These are phyloP conservation scores for Begonia masoniana DNA, from an alignment of 306 rosid species.

Conservation along the genomic window DNA sequence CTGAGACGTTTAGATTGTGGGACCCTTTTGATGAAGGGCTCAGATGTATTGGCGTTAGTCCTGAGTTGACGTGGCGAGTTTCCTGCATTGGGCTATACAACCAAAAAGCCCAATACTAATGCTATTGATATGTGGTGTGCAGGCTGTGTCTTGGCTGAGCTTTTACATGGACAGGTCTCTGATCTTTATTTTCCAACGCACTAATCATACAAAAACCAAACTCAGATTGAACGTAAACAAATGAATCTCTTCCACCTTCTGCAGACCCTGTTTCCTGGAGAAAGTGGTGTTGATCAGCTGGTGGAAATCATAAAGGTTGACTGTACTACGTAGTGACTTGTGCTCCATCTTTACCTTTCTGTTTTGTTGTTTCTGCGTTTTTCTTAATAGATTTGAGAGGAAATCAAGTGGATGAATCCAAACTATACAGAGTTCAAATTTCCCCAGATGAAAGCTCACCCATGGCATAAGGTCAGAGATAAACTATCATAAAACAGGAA, in stretches of 20 bases:
- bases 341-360: conserved; percentile 1
- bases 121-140: conserved; percentile 96
- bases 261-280: conserved; percentile 98
- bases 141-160: conserved; percentile 85
- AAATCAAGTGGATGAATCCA: conserved; percentile 94
- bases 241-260: conserved; percentile 5
- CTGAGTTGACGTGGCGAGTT: too few relatives aligned
- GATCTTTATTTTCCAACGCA: too few relatives aligned
- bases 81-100: too few relatives aligned
- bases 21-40: background rate
- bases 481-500: too few relatives aligned
- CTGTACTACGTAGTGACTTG: background rate
- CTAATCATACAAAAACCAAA: too few relatives aligned
- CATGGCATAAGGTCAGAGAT: conserved; percentile 79
- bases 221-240: too few relatives aligned
- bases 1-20: background rate
- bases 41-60: too few relatives aligned
- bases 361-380: conserved; percentile 8
- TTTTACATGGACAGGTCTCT: conserved; percentile 76
- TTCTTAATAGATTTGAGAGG: conserved; percentile 34
- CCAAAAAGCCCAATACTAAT: conserved; percentile 27
- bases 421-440: conserved; percentile 78
- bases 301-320: conserved; percentile 90
- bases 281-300: conserved; percentile 93
- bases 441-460: conserved; percentile 95